phyloP scores from a whole-genome alignment of 78 protist species.

The Dictyostelium brefeldianum region DNA sequence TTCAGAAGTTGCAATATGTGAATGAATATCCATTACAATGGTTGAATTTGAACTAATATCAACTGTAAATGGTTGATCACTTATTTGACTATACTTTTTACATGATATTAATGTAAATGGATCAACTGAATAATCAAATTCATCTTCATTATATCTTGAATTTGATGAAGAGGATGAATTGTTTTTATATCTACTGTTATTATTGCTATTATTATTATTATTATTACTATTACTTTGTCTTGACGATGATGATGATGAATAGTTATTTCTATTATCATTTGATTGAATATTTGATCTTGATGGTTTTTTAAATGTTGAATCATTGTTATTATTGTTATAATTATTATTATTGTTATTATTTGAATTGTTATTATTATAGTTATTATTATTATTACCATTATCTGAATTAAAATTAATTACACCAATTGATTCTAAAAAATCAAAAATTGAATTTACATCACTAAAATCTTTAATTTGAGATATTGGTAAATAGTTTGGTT shows the following conservation, averaged over 20 bases:
- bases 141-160: neutral
- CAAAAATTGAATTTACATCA: conserved; percentile 76
- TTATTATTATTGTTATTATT: neutral
- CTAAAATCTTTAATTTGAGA: conserved; percentile 52
- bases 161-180: neutral
- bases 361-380: neutral
- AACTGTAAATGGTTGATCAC: conserved; percentile 54
- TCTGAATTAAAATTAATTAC: conserved; percentile 48
- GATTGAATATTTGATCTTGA: neutral
- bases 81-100: neutral
- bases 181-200: neutral
- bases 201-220: neutral
- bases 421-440: conserved; percentile 57
- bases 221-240: neutral
- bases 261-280: neutral
- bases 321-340: conserved; percentile 19
- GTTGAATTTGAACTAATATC: conserved; percentile 44
- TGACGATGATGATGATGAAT: neutral
- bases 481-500: conserved; percentile 47
- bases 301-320: neutral
- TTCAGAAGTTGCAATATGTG: conserved; percentile 81
- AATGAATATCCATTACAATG: conserved; percentile 67
- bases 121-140: conserved; percentile 5
- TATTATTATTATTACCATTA: neutral
- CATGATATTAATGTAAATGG: conserved; percentile 69